A percentile compares a stretch with the other conserved stretches of the same genome.
These are phyloP conservation scores for Astraeus odoratus DNA, from an alignment of 768 basidiomycete species.

Conservation along the genomic window DNA sequence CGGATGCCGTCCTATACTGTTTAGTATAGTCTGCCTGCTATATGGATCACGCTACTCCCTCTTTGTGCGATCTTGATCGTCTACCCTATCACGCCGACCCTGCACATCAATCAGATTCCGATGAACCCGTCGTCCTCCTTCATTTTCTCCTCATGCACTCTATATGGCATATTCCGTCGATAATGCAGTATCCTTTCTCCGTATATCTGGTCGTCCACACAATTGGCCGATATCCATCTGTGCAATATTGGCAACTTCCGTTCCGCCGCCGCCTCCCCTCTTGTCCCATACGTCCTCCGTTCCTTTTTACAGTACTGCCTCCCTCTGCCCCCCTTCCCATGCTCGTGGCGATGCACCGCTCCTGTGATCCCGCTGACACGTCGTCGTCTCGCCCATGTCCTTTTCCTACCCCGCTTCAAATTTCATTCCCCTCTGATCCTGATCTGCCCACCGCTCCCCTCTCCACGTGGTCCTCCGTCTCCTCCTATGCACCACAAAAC, in stretches of 20 bases:
- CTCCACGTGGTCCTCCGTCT: neutral
- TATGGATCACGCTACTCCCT: too few species aligned
- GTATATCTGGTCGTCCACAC: slow-evolving; percentile 8
- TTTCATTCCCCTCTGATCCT: neutral
- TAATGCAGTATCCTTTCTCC: slow-evolving; percentile 14
- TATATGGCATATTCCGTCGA: slow-evolving; percentile 19
- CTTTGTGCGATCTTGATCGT: slow-evolving; percentile 28
- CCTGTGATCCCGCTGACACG: neutral
- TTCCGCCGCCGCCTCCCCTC: slow-evolving; percentile 1
- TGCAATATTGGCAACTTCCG: slow-evolving; percentile 6
- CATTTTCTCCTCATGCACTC: slow-evolving; percentile 18
- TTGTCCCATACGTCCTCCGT: slow-evolving; percentile 1
- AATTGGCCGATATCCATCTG: slow-evolving; percentile 16
- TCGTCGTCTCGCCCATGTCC: neutral
- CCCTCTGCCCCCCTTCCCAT: neutral
- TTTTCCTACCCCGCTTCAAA: neutral
- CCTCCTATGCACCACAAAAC: neutral
- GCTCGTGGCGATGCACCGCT: too few species aligned
- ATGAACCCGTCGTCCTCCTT: slow-evolving; percentile 9
- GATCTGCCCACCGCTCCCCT: neutral
- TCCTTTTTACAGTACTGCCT: neutral
- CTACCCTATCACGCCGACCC: slow-evolving; percentile 32
- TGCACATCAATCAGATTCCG: slow-evolving; percentile 28
- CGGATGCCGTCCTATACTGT: too few species aligned
- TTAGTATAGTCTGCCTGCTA: too few species aligned